phyloP scores from a whole-genome alignment of 495 filamentous ascomycete species.

The Penicillium goetzii region DNA sequence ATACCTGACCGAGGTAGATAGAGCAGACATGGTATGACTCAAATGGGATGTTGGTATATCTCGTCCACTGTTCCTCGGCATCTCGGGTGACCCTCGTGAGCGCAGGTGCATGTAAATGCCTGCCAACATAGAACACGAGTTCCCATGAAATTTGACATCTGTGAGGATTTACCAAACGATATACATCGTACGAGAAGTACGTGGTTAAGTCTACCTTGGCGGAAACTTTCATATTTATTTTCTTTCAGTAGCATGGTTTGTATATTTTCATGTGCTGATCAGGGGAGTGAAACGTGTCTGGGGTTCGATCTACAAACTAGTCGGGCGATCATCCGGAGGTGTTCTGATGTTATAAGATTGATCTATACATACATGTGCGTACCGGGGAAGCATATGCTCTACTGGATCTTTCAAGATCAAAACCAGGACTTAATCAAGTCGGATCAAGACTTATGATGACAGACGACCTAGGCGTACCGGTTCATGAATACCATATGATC shows the following conservation, averaged over 20 bases:
- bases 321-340: background rate
- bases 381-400: conserved; percentile 4
- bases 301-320: background rate
- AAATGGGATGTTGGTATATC: conserved; percentile 7
- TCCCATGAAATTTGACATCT: background rate
- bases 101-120: conserved; percentile 6
- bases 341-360: background rate
- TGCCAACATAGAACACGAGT: conserved; percentile 17
- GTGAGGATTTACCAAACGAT: background rate
- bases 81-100: conserved; percentile 27
- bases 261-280: conserved; percentile 1
- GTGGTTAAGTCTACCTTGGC: background rate
- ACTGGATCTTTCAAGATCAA: background rate
- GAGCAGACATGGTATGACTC: background rate
- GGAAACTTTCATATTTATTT: background rate
- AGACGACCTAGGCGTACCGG: background rate
- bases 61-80: conserved; percentile 27
- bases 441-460: background rate
- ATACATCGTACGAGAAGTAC: background rate
- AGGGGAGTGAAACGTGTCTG: background rate
- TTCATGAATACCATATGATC: background rate
- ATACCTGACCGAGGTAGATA: conserved; percentile 7
- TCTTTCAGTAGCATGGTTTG: background rate
- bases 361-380: background rate
- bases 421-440: background rate